These are phyloP conservation scores for Amaranthus tricolor DNA, from an alignment of 179 eudicot genomes.

Conservation along the genomic window DNA sequence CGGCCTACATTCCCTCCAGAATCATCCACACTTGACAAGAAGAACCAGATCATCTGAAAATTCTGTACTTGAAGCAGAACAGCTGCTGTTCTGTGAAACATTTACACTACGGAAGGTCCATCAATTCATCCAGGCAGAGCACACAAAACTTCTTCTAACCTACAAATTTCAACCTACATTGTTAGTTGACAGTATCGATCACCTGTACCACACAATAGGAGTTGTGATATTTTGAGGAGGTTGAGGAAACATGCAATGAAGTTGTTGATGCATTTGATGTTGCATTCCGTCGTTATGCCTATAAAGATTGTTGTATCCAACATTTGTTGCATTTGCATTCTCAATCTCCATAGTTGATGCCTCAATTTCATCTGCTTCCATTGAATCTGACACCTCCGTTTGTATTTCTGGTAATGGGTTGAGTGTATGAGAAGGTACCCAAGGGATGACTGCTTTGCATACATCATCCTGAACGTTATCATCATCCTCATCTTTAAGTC, in stretches of 20 bases:
- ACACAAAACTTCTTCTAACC: neutral
- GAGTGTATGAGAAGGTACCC: too few relatives aligned
- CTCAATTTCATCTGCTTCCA: slow-evolving; percentile 62
- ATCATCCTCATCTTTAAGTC: slow-evolving; percentile 27
- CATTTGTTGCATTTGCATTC: slow-evolving; percentile 20
- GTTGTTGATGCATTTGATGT: slow-evolving; percentile 71
- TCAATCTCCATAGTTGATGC: slow-evolving; percentile 65
- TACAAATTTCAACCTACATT: slow-evolving; percentile 2
- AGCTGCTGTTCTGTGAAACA: neutral
- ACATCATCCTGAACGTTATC: slow-evolving; percentile 15
- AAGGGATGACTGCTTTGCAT: slow-evolving; percentile 75
- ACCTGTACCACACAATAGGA: slow-evolving; percentile 61
- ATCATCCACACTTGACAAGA: neutral
- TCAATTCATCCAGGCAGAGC: neutral
- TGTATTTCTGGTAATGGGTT: slow-evolving; percentile 16
- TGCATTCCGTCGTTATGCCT: slow-evolving; percentile 31
- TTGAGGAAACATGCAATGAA: slow-evolving; percentile 67
- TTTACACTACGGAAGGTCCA: neutral
- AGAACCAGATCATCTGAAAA: neutral
- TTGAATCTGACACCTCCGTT: slow-evolving; percentile 32
- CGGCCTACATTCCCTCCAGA: neutral
- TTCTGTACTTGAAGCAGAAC: neutral
- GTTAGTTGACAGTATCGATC: slow-evolving; percentile 5
- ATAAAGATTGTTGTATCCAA: slow-evolving; percentile 15
- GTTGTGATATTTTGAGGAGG: slow-evolving; percentile 49